Conservation (phyloP, 176 grass and related monocot species). For the Echinochloa phyllopogon region DNA sequence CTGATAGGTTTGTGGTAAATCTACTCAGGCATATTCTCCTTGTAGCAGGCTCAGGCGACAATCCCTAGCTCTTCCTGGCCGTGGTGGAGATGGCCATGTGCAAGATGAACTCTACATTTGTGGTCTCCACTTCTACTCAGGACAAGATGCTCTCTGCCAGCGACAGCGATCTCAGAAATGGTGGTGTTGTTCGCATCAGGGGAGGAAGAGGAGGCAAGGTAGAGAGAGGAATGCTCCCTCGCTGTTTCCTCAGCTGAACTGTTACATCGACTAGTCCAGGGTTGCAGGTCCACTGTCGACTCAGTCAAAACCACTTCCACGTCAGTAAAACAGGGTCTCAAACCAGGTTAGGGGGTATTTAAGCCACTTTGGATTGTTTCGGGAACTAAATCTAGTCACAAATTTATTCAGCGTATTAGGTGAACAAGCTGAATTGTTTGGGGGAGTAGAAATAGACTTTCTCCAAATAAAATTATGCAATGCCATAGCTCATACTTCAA, state of each 20-base stretch:
- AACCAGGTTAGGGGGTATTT: not conserved
- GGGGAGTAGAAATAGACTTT: not conserved
- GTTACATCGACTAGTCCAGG: not conserved
- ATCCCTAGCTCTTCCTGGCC: no score
- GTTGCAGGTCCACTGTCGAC: not conserved
- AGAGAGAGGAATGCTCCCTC: no score
- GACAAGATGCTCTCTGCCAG: no score
- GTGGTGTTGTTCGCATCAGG: no score
- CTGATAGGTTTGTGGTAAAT: no score
- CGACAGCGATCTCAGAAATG: no score
- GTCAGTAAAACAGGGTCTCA: not conserved
- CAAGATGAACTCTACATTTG: no score
- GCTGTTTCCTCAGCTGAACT: not conserved
- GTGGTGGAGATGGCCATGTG: no score
- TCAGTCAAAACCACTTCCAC: not conserved
- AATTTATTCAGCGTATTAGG: not conserved
- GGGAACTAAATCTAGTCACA: not conserved
- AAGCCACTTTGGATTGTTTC: not conserved
- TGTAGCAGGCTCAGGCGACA: no score
- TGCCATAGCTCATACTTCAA: constrained; percentile 11
- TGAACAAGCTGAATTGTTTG: not conserved
- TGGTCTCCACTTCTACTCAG: no score
- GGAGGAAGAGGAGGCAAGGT: no score
- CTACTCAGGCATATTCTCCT: no score
- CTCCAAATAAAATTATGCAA: not conserved